Evolutionary conservation across 768 basidiomycete genomes (phyloP), one percentile per base, ranked within the genome.

Genomic region (Hygrocybe coccinea): DNA sequence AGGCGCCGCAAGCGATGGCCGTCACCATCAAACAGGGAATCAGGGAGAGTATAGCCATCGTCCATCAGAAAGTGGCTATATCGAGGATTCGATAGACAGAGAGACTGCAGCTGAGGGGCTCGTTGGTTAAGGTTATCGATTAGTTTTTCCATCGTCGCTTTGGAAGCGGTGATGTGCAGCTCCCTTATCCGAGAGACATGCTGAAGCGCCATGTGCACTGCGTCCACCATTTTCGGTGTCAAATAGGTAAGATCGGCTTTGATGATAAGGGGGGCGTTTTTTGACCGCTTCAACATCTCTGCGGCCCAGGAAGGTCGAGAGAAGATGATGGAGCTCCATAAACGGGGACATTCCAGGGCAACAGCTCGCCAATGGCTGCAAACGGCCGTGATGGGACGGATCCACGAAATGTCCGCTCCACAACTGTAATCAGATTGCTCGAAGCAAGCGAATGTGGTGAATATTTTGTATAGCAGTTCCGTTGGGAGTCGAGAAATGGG

Each of bases 241-340:
- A 63, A 52, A 55, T 61, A 67, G 33, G 61, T 54, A 41, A 67
- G 44, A 55, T 60, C 59, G 24, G 61, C 66, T 50, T 63, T 67
- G 50, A 76, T 55, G 43, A 64, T 55, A 21, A 75, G 63, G 33
- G 70, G 67, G 14, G 71, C 71, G 63, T 64, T 71, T 59, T 76
- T 79, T 2, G 79, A 81, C 19, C 79, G 70, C 35, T 61, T 64
- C 22, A 81, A 56, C 69, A 80, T 74, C 60, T 75, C 76, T 52
- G 72, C 66, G 15, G 69, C 71, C 73, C 74, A 76, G 29, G 57
- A 59, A 8, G 65, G 68, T 22, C 66, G 68, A 9, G 58, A 61
- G 37, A 76, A 71, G 2, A 69, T 61, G 21, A 72, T 64, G 44
- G 61, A 63, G 15, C 69, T 69, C 78, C 79, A 81, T 37, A 80